Conservation (phyloP, 495 filamentous ascomycete genomes). For the Neurospora sp. region DNA sequence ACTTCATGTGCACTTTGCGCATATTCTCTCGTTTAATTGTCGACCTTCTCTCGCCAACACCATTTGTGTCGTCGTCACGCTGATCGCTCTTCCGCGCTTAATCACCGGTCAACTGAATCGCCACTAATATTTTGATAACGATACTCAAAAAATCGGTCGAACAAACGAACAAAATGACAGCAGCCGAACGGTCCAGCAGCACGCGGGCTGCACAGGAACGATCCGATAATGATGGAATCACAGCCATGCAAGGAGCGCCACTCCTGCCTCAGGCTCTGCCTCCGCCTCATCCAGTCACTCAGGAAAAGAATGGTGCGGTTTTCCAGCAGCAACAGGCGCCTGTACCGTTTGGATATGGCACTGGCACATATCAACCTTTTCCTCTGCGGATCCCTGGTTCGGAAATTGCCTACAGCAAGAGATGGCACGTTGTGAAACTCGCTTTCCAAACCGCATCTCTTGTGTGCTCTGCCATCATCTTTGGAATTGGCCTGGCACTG, state of each 20-base stretch:
- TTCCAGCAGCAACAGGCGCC: background rate
- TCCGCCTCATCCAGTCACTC: background rate
- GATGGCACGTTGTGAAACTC: constrained; percentile 25
- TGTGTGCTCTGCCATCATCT: constrained; percentile 16
- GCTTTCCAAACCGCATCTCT: constrained; percentile 17
- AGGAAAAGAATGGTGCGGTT: background rate
- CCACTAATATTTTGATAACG: background rate
- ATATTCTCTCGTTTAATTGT: background rate
- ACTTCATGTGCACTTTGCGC: background rate
- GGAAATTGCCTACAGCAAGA: constrained; percentile 5
- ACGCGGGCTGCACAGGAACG: background rate
- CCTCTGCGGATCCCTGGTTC: background rate
- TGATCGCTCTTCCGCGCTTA: background rate
- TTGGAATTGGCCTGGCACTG: constrained; percentile 18
- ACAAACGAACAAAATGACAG: background rate
- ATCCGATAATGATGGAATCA: background rate
- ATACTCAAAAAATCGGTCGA: background rate
- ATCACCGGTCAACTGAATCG: background rate
- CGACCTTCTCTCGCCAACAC: background rate
- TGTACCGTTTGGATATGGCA: background rate
- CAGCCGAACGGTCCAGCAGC: background rate
- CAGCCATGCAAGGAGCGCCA: background rate
- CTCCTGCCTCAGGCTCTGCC: background rate
- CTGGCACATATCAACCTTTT: background rate
- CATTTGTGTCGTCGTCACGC: background rate